A percentile compares a stretch with the other conserved stretches of the same genome.
Conservation (phyloP, 1,284 basidiomycete genomes). For the Kwoniella shivajii region DNA sequence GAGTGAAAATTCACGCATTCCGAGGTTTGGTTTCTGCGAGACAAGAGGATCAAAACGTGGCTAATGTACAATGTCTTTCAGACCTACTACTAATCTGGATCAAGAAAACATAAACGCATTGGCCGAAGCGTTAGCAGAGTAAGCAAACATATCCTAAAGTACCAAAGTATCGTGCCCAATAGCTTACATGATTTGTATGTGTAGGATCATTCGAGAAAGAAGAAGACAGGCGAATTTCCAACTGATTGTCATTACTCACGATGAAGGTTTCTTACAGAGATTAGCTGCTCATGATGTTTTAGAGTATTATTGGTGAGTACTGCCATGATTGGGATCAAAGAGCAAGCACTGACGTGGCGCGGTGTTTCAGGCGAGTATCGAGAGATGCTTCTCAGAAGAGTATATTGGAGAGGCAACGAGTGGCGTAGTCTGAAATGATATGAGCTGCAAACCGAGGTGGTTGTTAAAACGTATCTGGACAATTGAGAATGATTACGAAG, state of each 20-base stretch:
- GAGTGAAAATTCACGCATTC: slow-evolving; percentile 9
- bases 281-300: slow-evolving; percentile 83
- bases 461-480: neutral
- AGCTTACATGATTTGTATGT: neutral
- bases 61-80: slow-evolving; percentile 13
- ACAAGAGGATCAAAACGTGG: neutral
- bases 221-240: slow-evolving; percentile 91
- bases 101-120: slow-evolving; percentile 95
- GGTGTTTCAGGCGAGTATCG: slow-evolving; percentile 49
- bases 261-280: slow-evolving; percentile 63
- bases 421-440: slow-evolving; percentile 24
- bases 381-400: slow-evolving; percentile 55
- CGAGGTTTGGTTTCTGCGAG: neutral
- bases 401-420: slow-evolving; percentile 47
- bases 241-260: slow-evolving; percentile 95
- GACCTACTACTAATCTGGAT: slow-evolving; percentile 94
- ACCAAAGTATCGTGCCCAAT: neutral
- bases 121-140: slow-evolving; percentile 89
- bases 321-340: neutral
- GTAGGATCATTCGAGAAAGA: slow-evolving; percentile 87
- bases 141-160: slow-evolving; percentile 49
- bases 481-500: too few species aligned
- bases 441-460: slow-evolving; percentile 2
- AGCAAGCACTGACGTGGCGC: neutral
- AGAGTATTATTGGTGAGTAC: slow-evolving; percentile 82